Evolutionary conservation across 1,139 yeast genomes (phyloP).

Genomic region (Meyerozyma smithsonii): DNA sequence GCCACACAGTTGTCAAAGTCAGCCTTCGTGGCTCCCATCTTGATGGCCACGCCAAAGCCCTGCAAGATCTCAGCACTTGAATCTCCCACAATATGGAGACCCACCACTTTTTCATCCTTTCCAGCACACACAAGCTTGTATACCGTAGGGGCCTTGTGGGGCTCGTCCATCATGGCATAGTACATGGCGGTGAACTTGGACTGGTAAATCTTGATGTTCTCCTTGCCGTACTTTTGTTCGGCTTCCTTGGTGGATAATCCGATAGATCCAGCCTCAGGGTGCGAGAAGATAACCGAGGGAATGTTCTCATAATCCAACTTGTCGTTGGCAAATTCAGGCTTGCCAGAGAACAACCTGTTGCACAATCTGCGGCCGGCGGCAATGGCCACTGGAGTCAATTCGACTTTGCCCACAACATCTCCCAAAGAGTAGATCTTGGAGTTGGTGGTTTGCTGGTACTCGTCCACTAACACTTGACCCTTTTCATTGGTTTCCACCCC

Average conservation of each 20-base stretch:
- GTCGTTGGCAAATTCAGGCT: slow-evolving; percentile 55
- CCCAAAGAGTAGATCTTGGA: slow-evolving; percentile 80
- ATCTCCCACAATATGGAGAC: slow-evolving; percentile 91
- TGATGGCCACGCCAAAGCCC: slow-evolving; percentile 96
- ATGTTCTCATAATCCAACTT: slow-evolving; percentile 82
- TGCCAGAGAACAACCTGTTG: slow-evolving; percentile 81
- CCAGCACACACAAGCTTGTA: slow-evolving; percentile 82
- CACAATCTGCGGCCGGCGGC: slow-evolving; percentile 96
- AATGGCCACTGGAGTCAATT: slow-evolving; percentile 96
- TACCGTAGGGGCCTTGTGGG: slow-evolving; percentile 78
- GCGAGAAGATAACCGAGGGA: slow-evolving; percentile 91
- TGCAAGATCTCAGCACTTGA: slow-evolving; percentile 87
- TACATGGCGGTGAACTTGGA: slow-evolving; percentile 88
- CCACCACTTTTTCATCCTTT: slow-evolving; percentile 86
- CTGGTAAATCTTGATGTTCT: slow-evolving; percentile 73
- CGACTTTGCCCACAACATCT: slow-evolving; percentile 87
- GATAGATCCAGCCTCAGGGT: slow-evolving; percentile 94
- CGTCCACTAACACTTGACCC: slow-evolving; percentile 70
- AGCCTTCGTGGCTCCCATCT: slow-evolving; percentile 96
- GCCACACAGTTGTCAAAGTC: slow-evolving; percentile 96
- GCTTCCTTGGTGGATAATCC: slow-evolving; percentile 84
- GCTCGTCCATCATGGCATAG: slow-evolving; percentile 69
- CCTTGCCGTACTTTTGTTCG: slow-evolving; percentile 69
- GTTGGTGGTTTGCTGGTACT: slow-evolving; percentile 76
- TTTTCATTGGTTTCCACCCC: slow-evolving; percentile 60